Base-by-base conservation (phyloP, 176 grass and related monocot species). In the Cenchrus fungigraminus region DNA sequence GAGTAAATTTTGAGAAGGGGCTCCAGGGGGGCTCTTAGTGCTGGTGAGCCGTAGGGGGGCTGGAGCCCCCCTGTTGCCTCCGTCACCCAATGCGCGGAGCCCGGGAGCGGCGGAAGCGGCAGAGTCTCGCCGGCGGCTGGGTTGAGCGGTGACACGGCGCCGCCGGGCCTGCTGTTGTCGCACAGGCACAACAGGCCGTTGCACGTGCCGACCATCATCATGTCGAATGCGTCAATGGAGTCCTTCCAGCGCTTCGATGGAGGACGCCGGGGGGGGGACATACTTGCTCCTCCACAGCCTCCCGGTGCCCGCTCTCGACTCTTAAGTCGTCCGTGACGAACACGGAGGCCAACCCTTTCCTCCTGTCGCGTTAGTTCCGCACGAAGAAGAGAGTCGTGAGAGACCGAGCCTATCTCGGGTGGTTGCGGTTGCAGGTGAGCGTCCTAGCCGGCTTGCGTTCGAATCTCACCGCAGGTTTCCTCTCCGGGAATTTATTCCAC, bases 111-210 rank as follows among this genome's bases (percentile, higher is more conserved):
- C 5, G 56, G 74, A 12, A 79, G 17, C 7, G 47, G 20, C 17
- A 73, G 31, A 14, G 68, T 5, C 76, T 80, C 84, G 12, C 68
- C 13, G 14, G 56, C 80, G 31, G 10, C 31, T 19, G 76, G 84
- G 8, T 47, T 86, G 14, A 42, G 17, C 66, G 80, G 0, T 1
- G 45, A 17, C 68, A 80, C 42, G 54, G 47, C 47, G 47, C 62
- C 78, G 49, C 34, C 34, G 32, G 31, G 31, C 19, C 2, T 9
- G 14, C 8, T 17, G 56, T 61, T 43, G 67, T 73, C 68, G 56
- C 66, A 73, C 8, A 80, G 29, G 76, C 76, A 80, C 31, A 80
- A 19, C 46, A 86, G 77, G 5, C 85, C 85, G 85, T 87, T 87
- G 77, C 85, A 68, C 1, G 61, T 81, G 68, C 85, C 77, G 14